These are phyloP conservation scores for Tinospora cordifolia DNA, from an alignment of 164 flowering plant species.

Conservation along the genomic window DNA sequence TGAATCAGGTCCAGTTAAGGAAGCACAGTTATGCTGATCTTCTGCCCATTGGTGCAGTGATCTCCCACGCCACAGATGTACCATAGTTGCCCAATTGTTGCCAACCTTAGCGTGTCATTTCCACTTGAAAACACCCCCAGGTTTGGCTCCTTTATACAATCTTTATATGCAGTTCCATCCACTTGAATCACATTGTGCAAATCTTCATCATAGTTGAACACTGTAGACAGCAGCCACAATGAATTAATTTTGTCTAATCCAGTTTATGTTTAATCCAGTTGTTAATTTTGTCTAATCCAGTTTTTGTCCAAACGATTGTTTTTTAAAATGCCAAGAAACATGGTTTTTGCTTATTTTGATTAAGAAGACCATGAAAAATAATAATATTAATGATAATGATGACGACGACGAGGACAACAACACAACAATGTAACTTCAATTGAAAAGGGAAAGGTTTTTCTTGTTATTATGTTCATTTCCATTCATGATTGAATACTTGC, in stretches of 20 bases:
- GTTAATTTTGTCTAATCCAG: no score
- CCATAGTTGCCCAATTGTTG: conserved; percentile 15
- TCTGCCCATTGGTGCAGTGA: conserved; percentile 28
- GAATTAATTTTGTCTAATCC: not conserved
- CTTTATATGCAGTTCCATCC: conserved; percentile 21
- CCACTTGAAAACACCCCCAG: conserved; percentile 16
- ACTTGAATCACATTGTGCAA: conserved; percentile 26
- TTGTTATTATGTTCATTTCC: no score
- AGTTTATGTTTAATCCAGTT: no score
- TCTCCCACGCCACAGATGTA: conserved; percentile 22
- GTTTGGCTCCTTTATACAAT: conserved; percentile 17
- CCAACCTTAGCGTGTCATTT: conserved; percentile 15
- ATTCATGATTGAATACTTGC: no score
- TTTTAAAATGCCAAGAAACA: not conserved
- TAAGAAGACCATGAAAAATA: no score
- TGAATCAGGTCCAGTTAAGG: conserved; percentile 8
- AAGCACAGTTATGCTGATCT: conserved; percentile 18
- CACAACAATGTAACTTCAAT: no score
- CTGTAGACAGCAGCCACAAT: conserved; percentile 7
- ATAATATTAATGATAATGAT: no score
- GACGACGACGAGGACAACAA: no score
- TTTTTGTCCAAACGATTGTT: no score
- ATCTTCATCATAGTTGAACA: conserved; percentile 21
- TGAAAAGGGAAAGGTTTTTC: no score
- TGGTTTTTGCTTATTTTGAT: not conserved